Conservation (phyloP, 1,284 basidiomycete genomes). For the Cryptococcus maquisensis region DNA sequence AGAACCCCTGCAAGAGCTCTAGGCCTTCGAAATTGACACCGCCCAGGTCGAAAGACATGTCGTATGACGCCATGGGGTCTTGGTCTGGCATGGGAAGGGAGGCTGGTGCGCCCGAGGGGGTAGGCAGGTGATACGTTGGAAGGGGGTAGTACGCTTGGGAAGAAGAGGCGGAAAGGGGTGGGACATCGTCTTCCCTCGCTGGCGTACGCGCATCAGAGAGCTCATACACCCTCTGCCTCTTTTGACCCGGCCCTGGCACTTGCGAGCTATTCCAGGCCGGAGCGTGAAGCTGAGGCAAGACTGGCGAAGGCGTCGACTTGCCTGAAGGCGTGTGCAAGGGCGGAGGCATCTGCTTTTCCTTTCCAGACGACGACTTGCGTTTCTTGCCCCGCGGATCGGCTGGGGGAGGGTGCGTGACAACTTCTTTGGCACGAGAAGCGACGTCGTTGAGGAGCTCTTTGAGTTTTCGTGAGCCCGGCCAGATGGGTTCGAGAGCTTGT, state of each 20-base stretch:
- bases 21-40: constrained; percentile 44
- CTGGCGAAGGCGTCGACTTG: not conserved
- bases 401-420: constrained; percentile 14
- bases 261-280: not conserved
- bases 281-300: constrained; percentile 2
- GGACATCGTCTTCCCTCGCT: constrained; percentile 3
- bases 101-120: not conserved
- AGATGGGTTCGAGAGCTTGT: constrained; percentile 75
- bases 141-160: not conserved
- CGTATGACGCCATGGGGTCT: not conserved
- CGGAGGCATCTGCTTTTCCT: constrained; percentile 2
- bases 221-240: constrained; percentile 20
- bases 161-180: not conserved
- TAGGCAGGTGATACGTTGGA: not conserved
- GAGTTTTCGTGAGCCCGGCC: constrained; percentile 83
- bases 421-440: constrained; percentile 41
- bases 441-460: constrained; percentile 52
- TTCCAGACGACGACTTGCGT: constrained; percentile 18
- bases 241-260: not conserved
- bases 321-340: not conserved
- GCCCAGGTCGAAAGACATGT: constrained; percentile 38
- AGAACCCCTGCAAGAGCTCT: constrained; percentile 44
- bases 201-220: constrained; percentile 27
- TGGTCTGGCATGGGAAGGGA: not conserved
- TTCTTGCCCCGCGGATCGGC: constrained; percentile 17